Base-by-base conservation (phyloP, 1,284 basidiomycete species). In the Sparassis latifolia region DNA sequence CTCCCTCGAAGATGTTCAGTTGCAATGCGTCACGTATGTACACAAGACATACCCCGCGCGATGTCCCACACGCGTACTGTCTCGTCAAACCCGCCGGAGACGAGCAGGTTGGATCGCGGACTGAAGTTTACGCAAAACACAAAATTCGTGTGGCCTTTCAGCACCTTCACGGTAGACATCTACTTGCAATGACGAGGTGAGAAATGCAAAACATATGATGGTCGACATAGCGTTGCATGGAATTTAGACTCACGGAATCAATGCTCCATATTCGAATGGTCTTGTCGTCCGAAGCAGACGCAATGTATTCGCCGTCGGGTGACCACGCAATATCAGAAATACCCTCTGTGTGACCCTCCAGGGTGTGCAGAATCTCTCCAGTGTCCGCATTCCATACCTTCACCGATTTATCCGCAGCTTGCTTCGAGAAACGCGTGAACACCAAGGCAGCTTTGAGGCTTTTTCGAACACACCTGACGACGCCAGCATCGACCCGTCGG, bases 11-110 rank as follows among this genome's bases (percentile, higher is more conserved):
- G n/a, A 42, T 12, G 35, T 37, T 7, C 35, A 37, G 35, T 38
- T 38, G 35, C 7, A 9, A 9, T 7, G 20, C 10, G 20, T 2
- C n/a, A 27, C 42, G 31, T 20, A 42, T 35, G 28, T 32, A 31
- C 7, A 31, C 5, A 29, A 27, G 27, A 40, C 71, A n/a, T 55
- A 89, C 90, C 91, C 78, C 84, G 76, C 33, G 86, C 82, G n/a
- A 96, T 84, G 64, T 98, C 94, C 96, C 96, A 99, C 3, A 98
- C 77, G 39, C 92, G 81, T 5, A 97, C 90, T 7, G 90, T 92
- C 73, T 99, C 96, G 60, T 99, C 96, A 60, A 92, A 96, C 1
- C 89, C 87, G 10, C 95, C 96, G 29, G 91, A 95, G 9, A 89
- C 95, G 35, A 98, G 72, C 33, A 99, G 72, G 63, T 93, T 96